Evolutionary conservation across 2,329 filamentous ascomycete genomes (phyloP).

Genomic region (Plenodomus lindquistii): DNA sequence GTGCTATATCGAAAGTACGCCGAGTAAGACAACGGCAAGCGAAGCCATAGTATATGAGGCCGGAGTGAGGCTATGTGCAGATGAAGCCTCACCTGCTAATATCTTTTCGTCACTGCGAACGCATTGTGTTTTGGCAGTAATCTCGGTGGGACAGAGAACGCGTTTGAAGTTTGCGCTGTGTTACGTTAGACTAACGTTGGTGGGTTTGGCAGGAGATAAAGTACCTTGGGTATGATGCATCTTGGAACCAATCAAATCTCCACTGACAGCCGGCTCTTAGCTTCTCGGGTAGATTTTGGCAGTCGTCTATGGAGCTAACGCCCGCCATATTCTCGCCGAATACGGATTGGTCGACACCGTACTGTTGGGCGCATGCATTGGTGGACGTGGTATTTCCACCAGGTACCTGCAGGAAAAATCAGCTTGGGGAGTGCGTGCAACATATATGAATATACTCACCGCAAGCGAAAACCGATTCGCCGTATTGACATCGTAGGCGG

Average conservation of each 20-base stretch:
- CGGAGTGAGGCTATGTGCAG: conserved; percentile 19
- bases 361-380: conserved; percentile 40
- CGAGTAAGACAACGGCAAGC: conserved; percentile 23
- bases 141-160: conserved; percentile 38
- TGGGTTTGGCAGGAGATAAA: conserved; percentile 6
- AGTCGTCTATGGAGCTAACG: conserved; percentile 35
- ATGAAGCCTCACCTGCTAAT: conserved; percentile 18
- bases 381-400: conserved; percentile 42
- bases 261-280: conserved; percentile 35
- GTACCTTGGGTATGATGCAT: conserved; percentile 40
- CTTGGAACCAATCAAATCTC: conserved; percentile 44
- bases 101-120: conserved; percentile 37
- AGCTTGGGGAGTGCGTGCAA: conserved; percentile 6
- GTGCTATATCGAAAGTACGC: conserved; percentile 32
- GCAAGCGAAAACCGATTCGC: conserved; percentile 42
- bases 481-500: conserved; percentile 48
- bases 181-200: conserved; percentile 21
- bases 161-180: conserved; percentile 44
- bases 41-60: conserved; percentile 12
- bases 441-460: conserved; percentile 19
- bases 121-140: conserved; percentile 41
- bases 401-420: conserved; percentile 31
- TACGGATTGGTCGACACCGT: conserved; percentile 35
- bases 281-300: conserved; percentile 37
- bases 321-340: conserved; percentile 37